Base-by-base conservation (phyloP, 768 basidiomycete species). In the Gymnopilus junonius region DNA sequence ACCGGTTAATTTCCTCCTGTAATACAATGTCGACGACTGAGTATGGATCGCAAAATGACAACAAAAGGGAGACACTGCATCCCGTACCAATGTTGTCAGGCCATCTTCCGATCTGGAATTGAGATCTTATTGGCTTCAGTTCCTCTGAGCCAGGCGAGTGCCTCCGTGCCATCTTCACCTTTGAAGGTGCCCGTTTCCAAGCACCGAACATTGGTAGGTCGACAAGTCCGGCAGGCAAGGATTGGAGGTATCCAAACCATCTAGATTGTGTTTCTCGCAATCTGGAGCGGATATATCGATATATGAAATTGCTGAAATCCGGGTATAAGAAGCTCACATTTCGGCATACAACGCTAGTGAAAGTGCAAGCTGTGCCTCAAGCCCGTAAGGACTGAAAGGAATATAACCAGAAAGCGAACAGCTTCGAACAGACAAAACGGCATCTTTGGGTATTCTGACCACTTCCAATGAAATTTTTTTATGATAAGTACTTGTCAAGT, bases 211-310 rank as follows among this genome's bases (percentile, higher is more conserved):
- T 63, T 34, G 89, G 87, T 32, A 91, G 78, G 60, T 87, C 84
- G 21, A 88, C 83, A 5, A 71, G 69, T 42, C 73, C 71, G 43
- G 69, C 62, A n/a, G 90, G 87, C 6, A 93, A 77, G 11, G 87
- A 86, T 66, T 88, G 84, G 5, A 93, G 70, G 74, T 92, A 93
- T 46, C 82, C 85, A 66, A 74, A 79, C 89, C 90, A 93, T 43
- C 77, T 77, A 8, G 91, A 92, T 25, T 59, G 56, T 48, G 71
- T 45, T 35, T 83, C 85, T 58, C 72, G 76, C 51, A 87, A 69
- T 60, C 90, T 91, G 64, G 51, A 40, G 67, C 4, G 20, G 15
- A n/a, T 12, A 29, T 25, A 51, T 17, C 7, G 62, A 50, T 42
- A n/a, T 56, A 65, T 40, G 34, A 39, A 40, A 50, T 55, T 48